Conservation (phyloP, 2,329 filamentous ascomycete species). For the Botrytis cinerea region DNA sequence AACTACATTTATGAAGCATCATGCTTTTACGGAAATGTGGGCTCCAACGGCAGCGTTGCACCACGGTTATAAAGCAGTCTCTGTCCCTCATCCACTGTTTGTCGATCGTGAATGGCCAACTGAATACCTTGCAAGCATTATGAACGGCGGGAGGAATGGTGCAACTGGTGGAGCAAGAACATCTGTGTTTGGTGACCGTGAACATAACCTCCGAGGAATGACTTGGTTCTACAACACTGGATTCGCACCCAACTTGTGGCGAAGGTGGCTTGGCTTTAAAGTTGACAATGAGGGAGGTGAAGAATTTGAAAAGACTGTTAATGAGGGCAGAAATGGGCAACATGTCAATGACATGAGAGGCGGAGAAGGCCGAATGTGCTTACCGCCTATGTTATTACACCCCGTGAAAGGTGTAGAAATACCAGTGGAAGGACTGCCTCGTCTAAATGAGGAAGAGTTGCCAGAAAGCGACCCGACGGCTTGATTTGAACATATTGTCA, state of each 20-base stretch:
- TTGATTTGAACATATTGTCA: slow-evolving; percentile 31
- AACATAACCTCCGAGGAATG: slow-evolving; percentile 84
- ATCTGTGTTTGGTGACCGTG: slow-evolving; percentile 77
- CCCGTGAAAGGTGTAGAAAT: slow-evolving; percentile 77
- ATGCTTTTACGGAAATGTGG: slow-evolving; percentile 97
- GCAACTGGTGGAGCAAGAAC: slow-evolving; percentile 72
- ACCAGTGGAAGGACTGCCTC: slow-evolving; percentile 35
- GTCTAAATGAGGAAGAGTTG: slow-evolving; percentile 30
- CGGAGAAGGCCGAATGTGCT: slow-evolving; percentile 83
- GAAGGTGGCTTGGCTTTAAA: slow-evolving; percentile 80
- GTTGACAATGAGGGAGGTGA: slow-evolving; percentile 79
- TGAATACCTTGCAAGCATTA: slow-evolving; percentile 72
- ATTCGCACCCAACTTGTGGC: slow-evolving; percentile 80
- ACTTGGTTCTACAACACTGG: slow-evolving; percentile 91
- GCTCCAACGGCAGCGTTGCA: slow-evolving; percentile 83
- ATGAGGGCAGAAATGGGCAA: slow-evolving; percentile 46
- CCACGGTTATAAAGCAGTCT: slow-evolving; percentile 91
- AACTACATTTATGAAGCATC: slow-evolving; percentile 80
- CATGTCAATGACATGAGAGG: slow-evolving; percentile 54
- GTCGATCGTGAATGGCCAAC: slow-evolving; percentile 85
- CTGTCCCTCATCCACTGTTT: slow-evolving; percentile 84
- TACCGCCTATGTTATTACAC: slow-evolving; percentile 87
- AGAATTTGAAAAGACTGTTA: slow-evolving; percentile 65
- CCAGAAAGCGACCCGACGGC: slow-evolving; percentile 41
- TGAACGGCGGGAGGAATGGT: slow-evolving; percentile 78